phyloP scores from a whole-genome alignment of 345 rosid genomes.

The Pugionium cornutum region DNA sequence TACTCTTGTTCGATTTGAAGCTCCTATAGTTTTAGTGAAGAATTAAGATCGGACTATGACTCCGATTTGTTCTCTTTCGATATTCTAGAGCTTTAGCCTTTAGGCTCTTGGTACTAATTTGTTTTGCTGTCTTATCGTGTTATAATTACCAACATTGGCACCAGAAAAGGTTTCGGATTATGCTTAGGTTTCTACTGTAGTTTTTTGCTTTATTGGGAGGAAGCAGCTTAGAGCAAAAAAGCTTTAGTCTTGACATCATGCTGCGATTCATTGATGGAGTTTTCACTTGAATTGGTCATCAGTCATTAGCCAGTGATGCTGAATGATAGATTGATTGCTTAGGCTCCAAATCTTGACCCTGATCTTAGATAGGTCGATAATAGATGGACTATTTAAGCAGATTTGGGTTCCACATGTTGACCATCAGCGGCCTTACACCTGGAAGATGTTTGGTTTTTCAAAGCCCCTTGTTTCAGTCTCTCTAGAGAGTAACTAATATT shows the following conservation, averaged over 20 bases:
- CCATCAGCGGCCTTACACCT: background rate
- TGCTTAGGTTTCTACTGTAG: slow-evolving; percentile 6
- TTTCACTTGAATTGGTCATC: slow-evolving; percentile 9
- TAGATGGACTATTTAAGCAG: background rate
- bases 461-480: background rate
- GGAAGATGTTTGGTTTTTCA: background rate
- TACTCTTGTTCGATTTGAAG: background rate
- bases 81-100: background rate
- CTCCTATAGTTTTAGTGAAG: background rate
- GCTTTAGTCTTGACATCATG: background rate
- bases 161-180: background rate
- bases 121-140: background rate
- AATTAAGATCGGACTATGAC: background rate
- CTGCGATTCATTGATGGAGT: background rate
- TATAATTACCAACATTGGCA: background rate
- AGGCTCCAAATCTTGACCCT: background rate
- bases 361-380: slow-evolving; percentile 8
- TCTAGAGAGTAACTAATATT: background rate
- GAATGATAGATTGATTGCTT: background rate
- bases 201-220: slow-evolving; percentile 12
- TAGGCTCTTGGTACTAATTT: background rate
- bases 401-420: slow-evolving; percentile 5
- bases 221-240: background rate
- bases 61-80: background rate
- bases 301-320: background rate